Evolutionary conservation across 192 early-diverging fungal genomes (phyloP), one percentile per base, ranked within the genome.

Genomic region (Gryganskiella cystojenkinii): DNA sequence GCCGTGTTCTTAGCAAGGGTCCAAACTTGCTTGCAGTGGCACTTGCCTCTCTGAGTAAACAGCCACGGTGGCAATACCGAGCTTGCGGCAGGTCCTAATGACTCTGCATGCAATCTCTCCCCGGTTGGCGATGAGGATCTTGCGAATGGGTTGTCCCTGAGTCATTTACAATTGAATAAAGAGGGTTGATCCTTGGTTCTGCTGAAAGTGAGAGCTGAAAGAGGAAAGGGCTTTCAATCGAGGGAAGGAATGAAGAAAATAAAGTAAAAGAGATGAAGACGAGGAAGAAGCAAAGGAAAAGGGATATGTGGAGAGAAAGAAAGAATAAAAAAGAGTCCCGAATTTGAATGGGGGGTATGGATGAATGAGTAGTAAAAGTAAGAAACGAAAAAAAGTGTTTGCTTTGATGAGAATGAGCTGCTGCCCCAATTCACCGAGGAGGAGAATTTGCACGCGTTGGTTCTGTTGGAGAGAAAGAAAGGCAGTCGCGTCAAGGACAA

Each of bases 41-140:
- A 74, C 82, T 50, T 82, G 62, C 53, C 68, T 85, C 71, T 91
- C 84, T 3, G 86, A 87, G 80, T 87, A 94, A 20, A 92, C 83
- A 22, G 88, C 89, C 22, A 93, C 81, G 35, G 90, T 85, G 9
- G 82, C 70, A 37, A 90, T 76, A 55, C 90, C 90, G 58, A 94
- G 85, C 59, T 89, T 83, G 33, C 84, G 83, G 27, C 85, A 88
- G 24, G 92, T 86, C 42, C 87, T 83, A n/a, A 94, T 85, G 61
- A 94, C 84, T 58, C 93, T 81, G 59, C 89, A 87, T 37, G 92
- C 91, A 65, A 94, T 94, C 74, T 94, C 93, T 42, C 93, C 93
- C 30, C 93, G 85, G 81, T 94, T 94, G 10, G 93, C 93, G 14
- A 92, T 90, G 14, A 88, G 67, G 30, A 88, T 55, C 54, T 83